phyloP scores from a whole-genome alignment of 1,284 basidiomycete genomes.

The Boletellus deceptivus region DNA sequence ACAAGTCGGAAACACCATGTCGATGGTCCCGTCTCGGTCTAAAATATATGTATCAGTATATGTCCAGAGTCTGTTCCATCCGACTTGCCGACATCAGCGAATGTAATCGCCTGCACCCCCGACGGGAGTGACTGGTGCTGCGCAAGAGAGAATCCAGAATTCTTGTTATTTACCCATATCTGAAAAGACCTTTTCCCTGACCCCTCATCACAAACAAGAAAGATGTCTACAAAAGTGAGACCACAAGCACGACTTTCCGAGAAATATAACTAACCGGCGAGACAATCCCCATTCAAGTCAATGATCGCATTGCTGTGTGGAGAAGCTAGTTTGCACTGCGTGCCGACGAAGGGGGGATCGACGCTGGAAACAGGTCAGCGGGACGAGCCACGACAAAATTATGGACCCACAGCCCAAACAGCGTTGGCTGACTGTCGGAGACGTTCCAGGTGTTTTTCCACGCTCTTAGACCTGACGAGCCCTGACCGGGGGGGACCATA shows the following conservation, averaged over 20 bases:
- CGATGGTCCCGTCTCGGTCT: conserved; percentile 96
- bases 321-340: conserved; percentile 73
- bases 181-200: conserved; percentile 67
- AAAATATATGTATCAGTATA: neutral
- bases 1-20: conserved; percentile 91
- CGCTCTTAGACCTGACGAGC: conserved; percentile 47
- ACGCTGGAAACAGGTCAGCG: conserved; percentile 39
- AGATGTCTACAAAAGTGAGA: conserved; percentile 61
- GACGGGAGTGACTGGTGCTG: conserved; percentile 70
- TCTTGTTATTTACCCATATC: conserved; percentile 88
- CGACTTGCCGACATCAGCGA: conserved; percentile 85
- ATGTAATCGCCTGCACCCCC: conserved; percentile 79
- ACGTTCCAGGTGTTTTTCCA: conserved; percentile 80
- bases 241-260: neutral
- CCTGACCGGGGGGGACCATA: conserved; percentile 42
- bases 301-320: conserved; percentile 96
- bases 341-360: conserved; percentile 58
- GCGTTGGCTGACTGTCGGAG: conserved; percentile 44
- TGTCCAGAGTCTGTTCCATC: too few species aligned
- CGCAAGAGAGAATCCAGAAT: conserved; percentile 69
- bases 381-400: neutral
- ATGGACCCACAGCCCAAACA: conserved; percentile 60
- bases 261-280: conserved; percentile 62
- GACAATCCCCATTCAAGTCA: conserved; percentile 94
- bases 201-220: conserved; percentile 80